Evolutionary conservation across 805 yeast species (phyloP), one percentile per base, ranked within the genome.

Genomic region (Spathaspora sp.): DNA sequence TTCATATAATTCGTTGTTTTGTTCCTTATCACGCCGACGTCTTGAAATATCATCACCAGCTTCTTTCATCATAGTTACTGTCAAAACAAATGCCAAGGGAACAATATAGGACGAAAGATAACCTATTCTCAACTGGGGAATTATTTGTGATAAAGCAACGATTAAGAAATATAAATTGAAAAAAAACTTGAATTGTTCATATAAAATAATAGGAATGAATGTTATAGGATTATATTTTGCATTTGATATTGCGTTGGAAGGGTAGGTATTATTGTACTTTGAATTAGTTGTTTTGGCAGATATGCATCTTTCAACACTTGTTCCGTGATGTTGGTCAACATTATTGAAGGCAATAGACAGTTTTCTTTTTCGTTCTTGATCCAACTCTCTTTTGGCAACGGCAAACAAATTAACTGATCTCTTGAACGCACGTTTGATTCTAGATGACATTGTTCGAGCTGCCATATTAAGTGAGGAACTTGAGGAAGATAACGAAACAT

Each of bases 131-230:
- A 94, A 76, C 7, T 85, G 89, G 1, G 98, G 97, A 19, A 94
- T 78, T 1, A 86, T 86, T 69, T 94, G 99, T 5, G 97, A 91
- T 54, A 96, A 77, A 14, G 99, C 98, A 57, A 96, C 99, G 18
- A 96, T 63, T 48, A 96, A 72, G 65, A 94, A 94, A 68, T 94
- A 94, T 46, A 94, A 73, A 69, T 94, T 94, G 78, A 91, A 94
- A 70, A 94, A 94, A 67, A 94, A 93, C 72, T 92, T 91, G 82
- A 94, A 94, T 75, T 94, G 99, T 66, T 93, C 97, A 67, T 88
- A 96, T 29, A 94, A 77, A 50, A 94, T 83, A 43, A 89, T 77
- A 2, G 99, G 99, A 9, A 94, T 70, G 62, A 94, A 94, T 1
- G 96, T 84, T 38, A 90, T 65, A 2, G 94, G 89, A 60, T 89